phyloP scores from a whole-genome alignment of 768 basidiomycete genomes.

The Postia placenta region DNA sequence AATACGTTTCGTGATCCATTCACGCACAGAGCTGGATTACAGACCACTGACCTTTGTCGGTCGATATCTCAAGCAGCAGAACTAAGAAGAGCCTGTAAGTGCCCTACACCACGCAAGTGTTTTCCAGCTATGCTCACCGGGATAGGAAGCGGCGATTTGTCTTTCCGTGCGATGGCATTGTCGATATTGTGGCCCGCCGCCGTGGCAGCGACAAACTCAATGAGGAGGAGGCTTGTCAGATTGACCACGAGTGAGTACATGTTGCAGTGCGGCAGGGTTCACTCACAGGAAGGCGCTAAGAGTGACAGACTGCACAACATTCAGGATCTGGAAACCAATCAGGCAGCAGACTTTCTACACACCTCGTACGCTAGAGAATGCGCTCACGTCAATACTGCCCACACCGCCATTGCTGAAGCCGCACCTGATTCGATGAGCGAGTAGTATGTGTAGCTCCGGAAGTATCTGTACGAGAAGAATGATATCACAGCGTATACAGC shows the following conservation, averaged over 20 bases:
- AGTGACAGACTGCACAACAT: slow-evolving; percentile 55
- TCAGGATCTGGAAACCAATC: slow-evolving; percentile 2
- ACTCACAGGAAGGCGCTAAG: slow-evolving; percentile 81
- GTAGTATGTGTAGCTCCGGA: slow-evolving; percentile 69
- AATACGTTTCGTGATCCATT: too few species aligned
- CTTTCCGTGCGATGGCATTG: slow-evolving; percentile 70
- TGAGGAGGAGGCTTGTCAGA: slow-evolving; percentile 61
- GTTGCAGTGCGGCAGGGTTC: too few species aligned
- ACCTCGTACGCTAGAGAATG: slow-evolving; percentile 59
- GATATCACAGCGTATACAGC: slow-evolving; percentile 76
- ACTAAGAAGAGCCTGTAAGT: slow-evolving; percentile 32
- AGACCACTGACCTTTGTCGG: slow-evolving; percentile 58
- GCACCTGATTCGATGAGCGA: slow-evolving; percentile 43
- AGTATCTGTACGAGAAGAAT: slow-evolving; percentile 83
- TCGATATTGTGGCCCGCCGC: slow-evolving; percentile 55
- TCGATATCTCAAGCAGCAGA: slow-evolving; percentile 77
- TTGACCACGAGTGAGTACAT: background rate
- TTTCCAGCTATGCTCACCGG: slow-evolving; percentile 36
- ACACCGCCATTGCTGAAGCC: slow-evolving; percentile 14
- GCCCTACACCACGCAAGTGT: background rate
- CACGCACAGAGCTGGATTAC: too few species aligned
- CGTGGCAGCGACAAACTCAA: slow-evolving; percentile 78
- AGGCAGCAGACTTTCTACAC: slow-evolving; percentile 12
- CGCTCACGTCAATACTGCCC: too few species aligned
- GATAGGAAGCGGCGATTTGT: slow-evolving; percentile 66